phyloP scores from a whole-genome alignment of 768 basidiomycete species.

The Gelatoporia subvermispora region DNA sequence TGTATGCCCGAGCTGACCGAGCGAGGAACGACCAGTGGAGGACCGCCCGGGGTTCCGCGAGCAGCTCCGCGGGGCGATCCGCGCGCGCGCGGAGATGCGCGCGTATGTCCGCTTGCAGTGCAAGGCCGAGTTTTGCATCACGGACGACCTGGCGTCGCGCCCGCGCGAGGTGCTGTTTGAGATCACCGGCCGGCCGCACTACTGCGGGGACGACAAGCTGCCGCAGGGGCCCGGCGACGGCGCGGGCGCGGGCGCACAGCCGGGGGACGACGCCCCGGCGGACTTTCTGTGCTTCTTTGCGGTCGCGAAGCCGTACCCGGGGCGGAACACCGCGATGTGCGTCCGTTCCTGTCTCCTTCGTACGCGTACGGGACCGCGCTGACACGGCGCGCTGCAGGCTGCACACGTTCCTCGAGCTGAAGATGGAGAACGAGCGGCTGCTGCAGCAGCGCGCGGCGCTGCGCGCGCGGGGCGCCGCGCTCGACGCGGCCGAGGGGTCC shows the following conservation, averaged over 20 bases:
- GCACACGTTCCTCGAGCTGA: slow-evolving; percentile 75
- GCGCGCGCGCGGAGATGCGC: slow-evolving; percentile 44
- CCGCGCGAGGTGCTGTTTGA: slow-evolving; percentile 58
- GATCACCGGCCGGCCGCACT: slow-evolving; percentile 61
- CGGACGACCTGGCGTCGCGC: slow-evolving; percentile 19
- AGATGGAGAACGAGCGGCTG: slow-evolving; percentile 81
- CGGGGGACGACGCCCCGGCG: slow-evolving; percentile 8
- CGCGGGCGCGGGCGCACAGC: not conserved
- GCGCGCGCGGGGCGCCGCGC: slow-evolving; percentile 19
- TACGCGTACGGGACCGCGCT: not conserved
- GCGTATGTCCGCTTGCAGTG: slow-evolving; percentile 58
- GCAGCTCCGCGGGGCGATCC: slow-evolving; percentile 53
- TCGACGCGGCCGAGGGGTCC: slow-evolving; percentile 2
- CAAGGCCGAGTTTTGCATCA: slow-evolving; percentile 30
- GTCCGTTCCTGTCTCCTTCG: slow-evolving; percentile 18
- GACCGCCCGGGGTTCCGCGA: slow-evolving; percentile 45
- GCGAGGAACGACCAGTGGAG: slow-evolving; percentile 35
- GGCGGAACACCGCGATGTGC: slow-evolving; percentile 65
- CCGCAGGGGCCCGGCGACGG: not conserved
- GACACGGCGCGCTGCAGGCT: slow-evolving; percentile 43
- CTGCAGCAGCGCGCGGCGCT: slow-evolving; percentile 53
- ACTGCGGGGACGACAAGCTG: slow-evolving; percentile 20
- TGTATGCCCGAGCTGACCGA: not conserved
- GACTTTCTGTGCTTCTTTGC: slow-evolving; percentile 64
- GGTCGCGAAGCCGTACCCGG: slow-evolving; percentile 73